Evolutionary conservation across 2,329 filamentous ascomycete genomes (phyloP), one percentile per base, ranked within the genome.

Genomic region (Colletotrichum musicola): DNA sequence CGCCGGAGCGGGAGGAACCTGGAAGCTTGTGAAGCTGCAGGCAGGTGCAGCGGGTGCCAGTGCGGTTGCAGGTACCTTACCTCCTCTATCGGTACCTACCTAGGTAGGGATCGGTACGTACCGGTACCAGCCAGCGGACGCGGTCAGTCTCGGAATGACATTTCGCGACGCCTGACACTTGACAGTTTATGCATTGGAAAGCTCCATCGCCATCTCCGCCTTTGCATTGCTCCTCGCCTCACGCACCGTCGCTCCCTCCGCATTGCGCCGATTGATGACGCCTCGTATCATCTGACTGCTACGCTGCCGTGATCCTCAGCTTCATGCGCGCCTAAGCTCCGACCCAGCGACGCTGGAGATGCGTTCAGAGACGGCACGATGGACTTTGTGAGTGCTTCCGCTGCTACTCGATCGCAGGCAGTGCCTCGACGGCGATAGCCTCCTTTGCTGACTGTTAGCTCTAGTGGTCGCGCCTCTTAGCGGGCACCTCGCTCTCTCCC

Each of bases 401-500:
- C 55, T 20, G 27, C 30, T 35, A 35, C 30, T 10, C 7, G 7
- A 35, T 35, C 30, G 30, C 30, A 35, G 30, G 10, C 30, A 35
- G 12, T 35, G 30, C 10, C 25, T 7, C 2, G 18, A 18, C 10
- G 14, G 20, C 16, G 35, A 53, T 53, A 53, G 30, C 47, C 49
- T 56, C 18, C 9, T 42, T 46, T 50, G n/a, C 18, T 35, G 69
- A 64, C 46, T 53, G 25, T 53, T 61, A 38, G 10, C 9, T 14
- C 35, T 73, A 91, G 89, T 92, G 89, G 89, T 88, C 88, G 82
- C 88, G 89, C 80, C 84, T 91, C 81, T 82, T 91, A 82, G 89
- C 88, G 77, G 87, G 86, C 73, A 86, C 85, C 72, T 84, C 88
- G 76, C 82, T 91, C 74, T 86, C 86, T 73, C 81, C 86, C 74